Conservation (phyloP, 352 stramenopile genomes). For the Phytophthora pseudosyringae region DNA sequence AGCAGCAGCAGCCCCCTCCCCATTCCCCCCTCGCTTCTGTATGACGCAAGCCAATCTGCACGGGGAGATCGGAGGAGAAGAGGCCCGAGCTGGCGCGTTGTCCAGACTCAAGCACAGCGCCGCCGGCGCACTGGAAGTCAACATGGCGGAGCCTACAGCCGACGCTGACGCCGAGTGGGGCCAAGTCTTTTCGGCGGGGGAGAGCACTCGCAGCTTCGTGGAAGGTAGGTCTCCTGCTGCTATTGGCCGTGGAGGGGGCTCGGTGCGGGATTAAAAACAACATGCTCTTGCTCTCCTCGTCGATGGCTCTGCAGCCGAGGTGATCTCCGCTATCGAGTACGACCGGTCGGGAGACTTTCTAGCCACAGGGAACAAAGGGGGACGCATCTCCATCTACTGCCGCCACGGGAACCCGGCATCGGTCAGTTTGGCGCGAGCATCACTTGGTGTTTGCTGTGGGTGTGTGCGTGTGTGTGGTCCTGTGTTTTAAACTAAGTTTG, state of each 20-base stretch:
- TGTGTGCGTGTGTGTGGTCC: background rate
- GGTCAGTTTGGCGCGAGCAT: conserved; percentile 20
- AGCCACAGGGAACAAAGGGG: conserved; percentile 94
- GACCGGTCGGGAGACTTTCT: conserved; percentile 92
- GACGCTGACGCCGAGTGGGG: conserved; percentile 55
- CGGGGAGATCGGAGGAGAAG: conserved; percentile 17
- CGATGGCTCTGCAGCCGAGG: conserved; percentile 74
- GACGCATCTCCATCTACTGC: conserved; percentile 91
- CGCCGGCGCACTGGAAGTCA: conserved; percentile 21
- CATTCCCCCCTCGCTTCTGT: conserved; percentile 1
- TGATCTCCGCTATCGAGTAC: conserved; percentile 96
- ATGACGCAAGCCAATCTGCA: conserved; percentile 43
- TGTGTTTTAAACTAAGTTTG: background rate
- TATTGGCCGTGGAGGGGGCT: too few relatives aligned
- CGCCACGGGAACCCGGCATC: conserved; percentile 46
- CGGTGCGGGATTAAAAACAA: too few relatives aligned
- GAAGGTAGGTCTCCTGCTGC: conserved; percentile 42
- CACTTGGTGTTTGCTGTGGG: background rate
- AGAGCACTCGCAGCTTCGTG: conserved; percentile 67
- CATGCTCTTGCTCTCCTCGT: background rate
- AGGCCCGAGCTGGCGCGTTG: conserved; percentile 9
- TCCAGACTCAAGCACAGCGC: conserved; percentile 32
- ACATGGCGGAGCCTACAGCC: conserved; percentile 33
- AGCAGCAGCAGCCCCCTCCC: background rate
- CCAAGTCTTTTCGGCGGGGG: conserved; percentile 54